Evolutionary conservation across 805 yeast species (phyloP).

Genomic region (Suhomyces emberorum): DNA sequence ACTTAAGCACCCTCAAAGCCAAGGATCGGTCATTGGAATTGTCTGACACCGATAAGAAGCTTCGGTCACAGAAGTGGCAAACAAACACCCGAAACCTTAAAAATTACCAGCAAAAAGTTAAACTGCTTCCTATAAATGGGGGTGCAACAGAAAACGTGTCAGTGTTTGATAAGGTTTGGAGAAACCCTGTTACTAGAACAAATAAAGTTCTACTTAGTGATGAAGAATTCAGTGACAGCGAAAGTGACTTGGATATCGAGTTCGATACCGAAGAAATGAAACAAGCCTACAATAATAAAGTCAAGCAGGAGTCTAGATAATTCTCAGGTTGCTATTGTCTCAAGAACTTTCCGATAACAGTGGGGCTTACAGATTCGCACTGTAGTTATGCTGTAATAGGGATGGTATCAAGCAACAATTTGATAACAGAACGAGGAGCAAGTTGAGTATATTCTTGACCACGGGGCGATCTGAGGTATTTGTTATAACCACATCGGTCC

Average conservation of each 20-base stretch:
- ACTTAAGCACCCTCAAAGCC: conserved; percentile 17
- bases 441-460: too few relatives aligned
- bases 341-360: too few relatives aligned
- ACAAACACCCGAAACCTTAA: conserved; percentile 16
- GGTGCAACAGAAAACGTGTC: conserved; percentile 3
- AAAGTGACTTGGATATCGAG: conserved; percentile 31
- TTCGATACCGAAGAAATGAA: conserved; percentile 23
- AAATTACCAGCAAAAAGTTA: conserved; percentile 12
- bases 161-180: background rate
- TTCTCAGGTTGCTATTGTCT: too few relatives aligned
- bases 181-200: conserved; percentile 2
- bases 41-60: conserved; percentile 15
- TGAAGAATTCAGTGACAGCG: conserved; percentile 8
- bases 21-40: conserved; percentile 14
- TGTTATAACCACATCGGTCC: too few relatives aligned
- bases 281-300: conserved; percentile 2
- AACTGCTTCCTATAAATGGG: conserved; percentile 8
- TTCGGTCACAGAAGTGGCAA: conserved; percentile 22
- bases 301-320: too few relatives aligned
- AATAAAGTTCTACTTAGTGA: conserved; percentile 7
- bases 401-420: too few relatives aligned
- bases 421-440: too few relatives aligned
- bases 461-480: too few relatives aligned
- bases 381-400: too few relatives aligned
- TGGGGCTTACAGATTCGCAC: too few relatives aligned